These are phyloP conservation scores for Colletotrichum sp. DNA, from an alignment of 2,329 filamentous ascomycete species.

Conservation along the genomic window DNA sequence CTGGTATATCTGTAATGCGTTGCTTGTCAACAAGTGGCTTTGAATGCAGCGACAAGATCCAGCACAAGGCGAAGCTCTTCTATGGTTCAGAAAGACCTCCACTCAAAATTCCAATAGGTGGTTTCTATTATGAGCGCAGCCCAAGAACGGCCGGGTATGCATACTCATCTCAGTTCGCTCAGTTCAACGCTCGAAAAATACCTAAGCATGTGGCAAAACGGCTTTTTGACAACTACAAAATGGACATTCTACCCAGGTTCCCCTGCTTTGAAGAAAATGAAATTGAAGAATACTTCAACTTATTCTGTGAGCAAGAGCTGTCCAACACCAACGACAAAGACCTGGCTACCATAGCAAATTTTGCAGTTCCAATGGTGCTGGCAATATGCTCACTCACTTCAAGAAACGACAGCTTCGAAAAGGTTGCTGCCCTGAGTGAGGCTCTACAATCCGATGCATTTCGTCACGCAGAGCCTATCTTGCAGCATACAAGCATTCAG, in stretches of 20 bases:
- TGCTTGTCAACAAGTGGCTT: not conserved
- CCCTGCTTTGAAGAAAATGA: not conserved
- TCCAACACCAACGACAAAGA: not conserved
- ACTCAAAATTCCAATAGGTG: slow-evolving; percentile 23
- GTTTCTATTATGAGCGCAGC: slow-evolving; percentile 13
- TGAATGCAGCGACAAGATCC: not conserved
- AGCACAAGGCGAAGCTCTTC: slow-evolving; percentile 22
- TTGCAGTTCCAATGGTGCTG: not conserved
- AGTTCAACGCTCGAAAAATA: not conserved
- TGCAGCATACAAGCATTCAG: not conserved
- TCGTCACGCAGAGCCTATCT: not conserved
- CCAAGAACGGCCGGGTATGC: not conserved
- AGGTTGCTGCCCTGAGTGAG: not conserved
- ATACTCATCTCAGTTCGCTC: not conserved
- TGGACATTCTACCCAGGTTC: not conserved
- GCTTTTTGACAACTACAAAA: not conserved
- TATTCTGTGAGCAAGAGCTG: not conserved
- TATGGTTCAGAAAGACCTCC: slow-evolving; percentile 25
- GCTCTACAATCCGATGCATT: not conserved
- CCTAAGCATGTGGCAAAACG: not conserved
- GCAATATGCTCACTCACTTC: not conserved
- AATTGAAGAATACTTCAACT: not conserved
- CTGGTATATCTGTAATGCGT: not conserved
- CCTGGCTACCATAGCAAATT: not conserved
- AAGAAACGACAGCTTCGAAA: not conserved